Base-by-base conservation (phyloP, 768 basidiomycete genomes). In the Cyclocybe aegerita region DNA sequence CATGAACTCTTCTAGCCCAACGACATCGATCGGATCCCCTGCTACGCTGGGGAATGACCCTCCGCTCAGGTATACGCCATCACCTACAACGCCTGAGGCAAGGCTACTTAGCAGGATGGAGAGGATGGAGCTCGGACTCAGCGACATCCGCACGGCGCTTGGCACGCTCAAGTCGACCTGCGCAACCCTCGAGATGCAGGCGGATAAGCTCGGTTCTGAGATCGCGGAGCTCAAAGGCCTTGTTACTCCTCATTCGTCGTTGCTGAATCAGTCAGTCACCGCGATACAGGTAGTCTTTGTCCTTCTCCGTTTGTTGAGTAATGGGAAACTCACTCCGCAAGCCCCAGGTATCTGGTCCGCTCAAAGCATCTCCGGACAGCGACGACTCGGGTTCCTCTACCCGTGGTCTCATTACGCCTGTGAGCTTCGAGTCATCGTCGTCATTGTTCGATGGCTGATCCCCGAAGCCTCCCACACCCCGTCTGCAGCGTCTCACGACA, bases 111-210 rank as follows among this genome's bases (percentile, higher is more conserved):
- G 11, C 9, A 39, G 23, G 31, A 39, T 36, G 30, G 32, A 7
- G 15, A 30, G 7, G 39, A 46, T 52, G 46, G 44, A 52, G 38
- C 14, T 10, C 7, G 45, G 45, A 8, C 39, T 52, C 6, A 37
- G 8, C 15, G 50, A 47, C 4, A 15, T 52, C 9, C 38, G 46
- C 12, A 40, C 10, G 30, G 50, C 40, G 10, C 39, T 52, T 7
- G n/a, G 36, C 30, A 47, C 50, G 7, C 29, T 52, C 45, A 17
- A 29, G 9, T 35, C 39, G 33, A 47, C 50, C 11, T 52, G 45
- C 37, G 50, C 32, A 9, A 15, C 33, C 4, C 30, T 47, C 15
- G 50, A 52, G 14, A 42, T 40, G 32, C 44, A 46, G 11, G 45
- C 44, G 8, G 50, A 46, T 17, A 38, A 12, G 39, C 39, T 52